Percentiles rank a stretch among this genome's conserved stretches.
These are phyloP conservation scores for Chlorociboria aeruginascens DNA, from an alignment of 495 filamentous ascomycete species.

Conservation along the genomic window DNA sequence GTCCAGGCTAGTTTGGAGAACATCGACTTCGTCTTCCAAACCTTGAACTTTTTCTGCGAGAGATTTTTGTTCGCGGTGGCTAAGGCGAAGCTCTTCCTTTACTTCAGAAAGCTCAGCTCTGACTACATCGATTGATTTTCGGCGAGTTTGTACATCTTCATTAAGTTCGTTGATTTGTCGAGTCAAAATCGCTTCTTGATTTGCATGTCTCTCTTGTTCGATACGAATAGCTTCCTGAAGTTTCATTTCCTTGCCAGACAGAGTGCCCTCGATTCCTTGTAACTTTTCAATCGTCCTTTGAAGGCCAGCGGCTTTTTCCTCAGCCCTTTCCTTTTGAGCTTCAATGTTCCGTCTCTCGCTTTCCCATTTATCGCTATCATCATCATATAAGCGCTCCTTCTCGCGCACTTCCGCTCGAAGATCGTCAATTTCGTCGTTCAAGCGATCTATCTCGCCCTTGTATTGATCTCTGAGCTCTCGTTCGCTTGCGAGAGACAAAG, in stretches of 20 bases:
- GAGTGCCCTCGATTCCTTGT: slow-evolving; percentile 52
- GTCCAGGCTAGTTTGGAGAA: slow-evolving; percentile 60
- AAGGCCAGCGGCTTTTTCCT: slow-evolving; percentile 56
- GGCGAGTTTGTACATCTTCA: slow-evolving; percentile 42
- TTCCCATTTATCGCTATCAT: slow-evolving; percentile 62
- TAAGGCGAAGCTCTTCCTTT: slow-evolving; percentile 56
- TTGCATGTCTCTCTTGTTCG: slow-evolving; percentile 43
- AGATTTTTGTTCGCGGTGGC: slow-evolving; percentile 48
- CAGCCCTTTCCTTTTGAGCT: slow-evolving; percentile 51
- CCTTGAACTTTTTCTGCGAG: slow-evolving; percentile 57
- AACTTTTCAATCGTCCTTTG: slow-evolving; percentile 62
- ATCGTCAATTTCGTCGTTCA: slow-evolving; percentile 56
- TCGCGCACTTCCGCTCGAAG: slow-evolving; percentile 63
- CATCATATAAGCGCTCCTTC: slow-evolving; percentile 56
- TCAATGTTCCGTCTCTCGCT: slow-evolving; percentile 51
- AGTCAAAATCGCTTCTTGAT: slow-evolving; percentile 41
- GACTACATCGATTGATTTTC: slow-evolving; percentile 39
- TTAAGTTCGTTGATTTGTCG: slow-evolving; percentile 47
- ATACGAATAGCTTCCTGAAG: slow-evolving; percentile 50
- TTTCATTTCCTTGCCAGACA: slow-evolving; percentile 51
- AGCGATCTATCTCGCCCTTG: slow-evolving; percentile 46
- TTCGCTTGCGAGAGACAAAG: slow-evolving; percentile 44
- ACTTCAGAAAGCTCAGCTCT: slow-evolving; percentile 46
- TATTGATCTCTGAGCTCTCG: slow-evolving; percentile 44
- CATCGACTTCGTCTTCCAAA: slow-evolving; percentile 72